Evolutionary conservation across 1,284 basidiomycete genomes (phyloP).

Genomic region (Pseudozyma hubeiensis): DNA sequence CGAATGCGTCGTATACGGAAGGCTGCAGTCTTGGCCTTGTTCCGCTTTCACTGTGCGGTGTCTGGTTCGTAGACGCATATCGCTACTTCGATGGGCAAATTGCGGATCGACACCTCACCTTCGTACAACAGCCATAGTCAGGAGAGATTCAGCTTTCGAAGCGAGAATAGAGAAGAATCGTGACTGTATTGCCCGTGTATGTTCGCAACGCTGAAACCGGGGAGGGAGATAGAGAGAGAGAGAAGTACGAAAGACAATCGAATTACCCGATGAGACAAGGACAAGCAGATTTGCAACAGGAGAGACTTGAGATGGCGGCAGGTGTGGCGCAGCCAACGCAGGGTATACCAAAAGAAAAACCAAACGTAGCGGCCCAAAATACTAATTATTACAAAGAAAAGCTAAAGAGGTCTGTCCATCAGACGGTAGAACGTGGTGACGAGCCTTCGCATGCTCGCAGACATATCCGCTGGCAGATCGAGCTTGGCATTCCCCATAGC

Average conservation of each 20-base stretch:
- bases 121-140: too few species aligned
- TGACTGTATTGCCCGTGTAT: constrained; percentile 23
- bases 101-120: too few species aligned
- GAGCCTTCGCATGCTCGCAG: constrained; percentile 37
- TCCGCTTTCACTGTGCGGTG: too few species aligned
- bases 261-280: neutral
- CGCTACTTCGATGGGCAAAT: too few species aligned
- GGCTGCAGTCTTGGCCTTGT: too few species aligned
- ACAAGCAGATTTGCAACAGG: neutral
- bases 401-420: constrained; percentile 37
- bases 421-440: constrained; percentile 47
- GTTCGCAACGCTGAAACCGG: neutral
- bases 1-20: too few species aligned
- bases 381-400: neutral
- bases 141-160: constrained; percentile 5
- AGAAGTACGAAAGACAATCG: neutral
- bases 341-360: constrained; percentile 10
- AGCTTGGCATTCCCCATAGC: constrained; percentile 31
- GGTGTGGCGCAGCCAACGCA: neutral
- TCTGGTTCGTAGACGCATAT: too few species aligned
- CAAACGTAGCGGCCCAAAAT: neutral
- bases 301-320: neutral
- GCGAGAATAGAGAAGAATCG: neutral
- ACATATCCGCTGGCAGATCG: constrained; percentile 41
- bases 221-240: neutral